Percentiles rank a stretch among this genome's conserved stretches.
phyloP scores from a whole-genome alignment of 257 asterid genomes.

The Anisodus tanguticus region DNA sequence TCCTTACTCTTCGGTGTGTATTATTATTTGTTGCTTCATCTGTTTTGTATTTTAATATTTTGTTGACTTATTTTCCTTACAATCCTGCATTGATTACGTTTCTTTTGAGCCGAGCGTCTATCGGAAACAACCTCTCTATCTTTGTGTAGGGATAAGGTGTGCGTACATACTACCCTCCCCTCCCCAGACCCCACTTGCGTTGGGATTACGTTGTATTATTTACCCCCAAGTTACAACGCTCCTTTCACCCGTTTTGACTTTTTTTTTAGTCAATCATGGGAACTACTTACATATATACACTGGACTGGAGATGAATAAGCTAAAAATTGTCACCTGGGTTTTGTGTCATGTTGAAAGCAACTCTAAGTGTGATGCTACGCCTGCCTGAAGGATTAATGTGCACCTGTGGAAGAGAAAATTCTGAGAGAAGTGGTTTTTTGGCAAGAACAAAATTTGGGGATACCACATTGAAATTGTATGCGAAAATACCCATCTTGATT shows the following conservation, averaged over 20 bases:
- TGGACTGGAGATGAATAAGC: background rate
- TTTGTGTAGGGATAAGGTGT: background rate
- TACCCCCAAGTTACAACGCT: background rate
- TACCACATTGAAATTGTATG: background rate
- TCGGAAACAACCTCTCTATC: no score
- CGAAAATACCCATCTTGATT: background rate
- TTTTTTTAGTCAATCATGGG: background rate
- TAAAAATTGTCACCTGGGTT: constrained; percentile 42
- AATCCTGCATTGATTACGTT: background rate
- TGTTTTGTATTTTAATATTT: no score
- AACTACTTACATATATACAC: background rate
- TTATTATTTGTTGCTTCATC: no score
- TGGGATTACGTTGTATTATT: background rate
- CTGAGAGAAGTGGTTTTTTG: constrained; percentile 1
- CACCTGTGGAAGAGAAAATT: constrained; percentile 15
- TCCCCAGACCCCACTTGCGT: no score
- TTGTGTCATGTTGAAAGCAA: constrained; percentile 38
- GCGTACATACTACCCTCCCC: background rate
- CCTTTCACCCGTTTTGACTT: background rate
- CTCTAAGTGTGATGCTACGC: constrained; percentile 37
- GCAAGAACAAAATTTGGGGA: constrained; percentile 20
- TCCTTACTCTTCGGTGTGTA: no score
- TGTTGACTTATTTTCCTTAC: no score
- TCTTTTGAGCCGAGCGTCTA: no score
- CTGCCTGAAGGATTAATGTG: constrained; percentile 31